phyloP scores from a whole-genome alignment of 495 filamentous ascomycete genomes.

The Xylaria castorea region DNA sequence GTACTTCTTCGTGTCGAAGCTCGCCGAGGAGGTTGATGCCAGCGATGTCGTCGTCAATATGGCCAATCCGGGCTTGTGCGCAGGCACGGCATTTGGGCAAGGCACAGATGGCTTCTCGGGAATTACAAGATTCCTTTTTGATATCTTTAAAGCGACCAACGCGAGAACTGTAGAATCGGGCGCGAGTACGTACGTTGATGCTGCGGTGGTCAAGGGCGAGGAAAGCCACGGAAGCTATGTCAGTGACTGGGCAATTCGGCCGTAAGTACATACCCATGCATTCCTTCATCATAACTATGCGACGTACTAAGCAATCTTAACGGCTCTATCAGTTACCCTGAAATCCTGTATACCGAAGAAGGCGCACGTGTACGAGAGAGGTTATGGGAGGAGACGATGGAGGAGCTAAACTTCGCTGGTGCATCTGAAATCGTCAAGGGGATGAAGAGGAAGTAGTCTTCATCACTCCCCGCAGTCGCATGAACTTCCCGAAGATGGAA shows the following conservation, averaged over 20 bases:
- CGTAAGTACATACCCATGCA: conserved; percentile 40
- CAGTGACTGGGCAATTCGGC: conserved; percentile 50
- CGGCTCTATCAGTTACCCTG: conserved; percentile 27
- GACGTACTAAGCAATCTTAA: not conserved
- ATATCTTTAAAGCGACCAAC: conserved; percentile 34
- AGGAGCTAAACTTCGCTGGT: conserved; percentile 50
- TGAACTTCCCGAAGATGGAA: not conserved
- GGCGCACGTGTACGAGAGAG: conserved; percentile 44
- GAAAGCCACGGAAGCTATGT: conserved; percentile 54
- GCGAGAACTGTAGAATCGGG: conserved; percentile 43
- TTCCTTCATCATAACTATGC: not conserved
- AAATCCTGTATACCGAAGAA: conserved; percentile 45
- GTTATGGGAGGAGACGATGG: conserved; percentile 55
- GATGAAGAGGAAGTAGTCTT: conserved; percentile 23
- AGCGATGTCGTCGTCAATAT: conserved; percentile 56
- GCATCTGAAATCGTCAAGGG: conserved; percentile 42
- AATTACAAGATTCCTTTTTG: conserved; percentile 27
- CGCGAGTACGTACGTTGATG: conserved; percentile 50
- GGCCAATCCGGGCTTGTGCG: conserved; percentile 52
- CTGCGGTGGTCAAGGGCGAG: conserved; percentile 46
- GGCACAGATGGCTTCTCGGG: conserved; percentile 25
- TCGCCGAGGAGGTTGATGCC: conserved; percentile 45
- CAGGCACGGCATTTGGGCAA: conserved; percentile 45
- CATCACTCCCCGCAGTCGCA: not conserved
- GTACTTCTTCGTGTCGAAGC: conserved; percentile 49